phyloP scores from a whole-genome alignment of 1,284 basidiomycete species.

The Ganoderma lingzhi region DNA sequence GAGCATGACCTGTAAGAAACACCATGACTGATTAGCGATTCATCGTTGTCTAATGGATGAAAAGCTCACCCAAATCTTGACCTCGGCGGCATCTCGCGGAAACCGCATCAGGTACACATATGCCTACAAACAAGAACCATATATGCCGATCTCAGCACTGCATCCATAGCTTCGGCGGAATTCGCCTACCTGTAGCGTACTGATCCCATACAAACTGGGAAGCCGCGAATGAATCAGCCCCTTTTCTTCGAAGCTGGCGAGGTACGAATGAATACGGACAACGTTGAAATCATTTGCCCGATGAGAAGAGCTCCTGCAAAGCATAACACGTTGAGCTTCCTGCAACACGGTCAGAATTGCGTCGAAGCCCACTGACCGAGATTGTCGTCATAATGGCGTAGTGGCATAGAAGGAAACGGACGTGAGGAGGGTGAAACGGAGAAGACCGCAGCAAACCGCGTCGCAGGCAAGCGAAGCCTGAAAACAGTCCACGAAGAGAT shows the following conservation, averaged over 20 bases:
- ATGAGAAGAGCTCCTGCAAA: slow-evolving; percentile 31
- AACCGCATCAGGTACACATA: slow-evolving; percentile 35
- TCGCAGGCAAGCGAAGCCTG: not conserved
- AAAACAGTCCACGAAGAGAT: not conserved
- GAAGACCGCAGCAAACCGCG: slow-evolving; percentile 3
- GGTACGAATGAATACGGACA: slow-evolving; percentile 21
- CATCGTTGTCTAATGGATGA: not conserved
- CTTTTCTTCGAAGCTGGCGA: not conserved
- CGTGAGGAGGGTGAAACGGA: not conserved
- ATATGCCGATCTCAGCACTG: slow-evolving; percentile 8
- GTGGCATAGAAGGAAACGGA: slow-evolving; percentile 12
- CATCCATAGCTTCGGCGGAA: slow-evolving; percentile 8
- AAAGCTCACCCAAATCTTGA: slow-evolving; percentile 30
- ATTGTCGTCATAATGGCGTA: slow-evolving; percentile 29
- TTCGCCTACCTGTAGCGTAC: slow-evolving; percentile 31
- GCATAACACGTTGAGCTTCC: not conserved
- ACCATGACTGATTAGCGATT: not conserved
- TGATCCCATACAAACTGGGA: slow-evolving; percentile 32
- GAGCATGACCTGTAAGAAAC: slow-evolving; percentile 22
- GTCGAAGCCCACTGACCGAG: slow-evolving; percentile 22
- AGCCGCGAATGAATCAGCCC: not conserved
- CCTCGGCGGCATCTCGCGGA: slow-evolving; percentile 34
- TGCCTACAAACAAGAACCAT: slow-evolving; percentile 25
- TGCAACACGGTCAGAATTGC: not conserved
- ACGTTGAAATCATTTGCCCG: slow-evolving; percentile 34